Base-by-base conservation (phyloP, 306 rosid genomes). In the Glycine soja region DNA sequence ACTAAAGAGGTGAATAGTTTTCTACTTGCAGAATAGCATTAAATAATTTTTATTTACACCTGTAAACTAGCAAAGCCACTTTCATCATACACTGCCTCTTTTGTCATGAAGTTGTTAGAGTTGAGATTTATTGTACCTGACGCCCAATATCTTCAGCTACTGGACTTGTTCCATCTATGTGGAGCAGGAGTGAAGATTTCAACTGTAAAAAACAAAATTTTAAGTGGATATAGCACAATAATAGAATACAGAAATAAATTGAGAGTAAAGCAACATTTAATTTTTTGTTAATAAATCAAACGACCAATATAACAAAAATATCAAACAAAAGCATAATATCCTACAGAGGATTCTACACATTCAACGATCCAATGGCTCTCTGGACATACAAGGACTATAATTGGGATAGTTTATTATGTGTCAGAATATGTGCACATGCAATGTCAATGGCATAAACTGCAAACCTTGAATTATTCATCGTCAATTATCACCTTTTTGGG, bases 81-180 rank as follows among this genome's bases (percentile, higher is more conserved):
- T 36, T 8, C 51, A 12, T 70, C 6, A 63, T 64, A 65, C 40
- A 8, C 13, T 13, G 32, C n/a, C 0, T 9, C 14, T 47, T 70
- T 11, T 45, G 5, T 51, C 19, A 38, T 54, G 24, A 52, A 52
- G 16, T 46, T 47, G 47, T 15, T 36, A 45, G 19, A 46, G 38
- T 4, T 50, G 24, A 74, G 66, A 73, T 76, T 47, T 64, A 19
- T 18, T 9, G 61, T 82, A 94, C 98, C 98, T 94, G 98, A 58
- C 97, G 97, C 18, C 98, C 98, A 75, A 94, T 94, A 85, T 94
- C 98, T 91, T 94, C 97, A 19, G 98, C 97, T 65, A 92, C 78
- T 1, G 97, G 89, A 78, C 97, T 90, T 45, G 98, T 90, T 66
- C 98, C 98, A 72, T 92, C 98, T 19, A 94, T 88, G 87, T 94